These are phyloP conservation scores for Solanum dulcamara DNA, from an alignment of 257 asterid species.

Conservation along the genomic window DNA sequence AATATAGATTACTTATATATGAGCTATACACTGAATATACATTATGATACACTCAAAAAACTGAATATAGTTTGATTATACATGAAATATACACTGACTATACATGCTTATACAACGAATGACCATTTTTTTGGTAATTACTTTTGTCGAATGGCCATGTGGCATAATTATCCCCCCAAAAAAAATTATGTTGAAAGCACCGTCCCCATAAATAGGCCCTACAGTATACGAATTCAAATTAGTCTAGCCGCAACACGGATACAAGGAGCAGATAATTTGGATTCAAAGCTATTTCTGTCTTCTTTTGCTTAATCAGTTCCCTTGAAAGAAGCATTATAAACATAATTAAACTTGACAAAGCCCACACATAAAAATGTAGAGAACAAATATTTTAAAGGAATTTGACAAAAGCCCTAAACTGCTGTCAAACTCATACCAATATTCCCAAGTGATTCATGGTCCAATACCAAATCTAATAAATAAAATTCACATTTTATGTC, in stretches of 20 bases:
- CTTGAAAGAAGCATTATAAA: not conserved
- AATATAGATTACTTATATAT: too few relatives aligned
- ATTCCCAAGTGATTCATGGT: not conserved
- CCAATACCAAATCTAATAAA: not conserved
- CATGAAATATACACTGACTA: too few relatives aligned
- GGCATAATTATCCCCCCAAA: too few relatives aligned
- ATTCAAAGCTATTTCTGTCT: not conserved
- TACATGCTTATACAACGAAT: too few relatives aligned
- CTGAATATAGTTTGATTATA: too few relatives aligned
- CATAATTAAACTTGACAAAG: not conserved
- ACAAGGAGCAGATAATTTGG: not conserved
- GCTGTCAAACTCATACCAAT: not conserved
- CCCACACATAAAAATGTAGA: not conserved
- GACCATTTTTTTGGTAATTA: too few relatives aligned
- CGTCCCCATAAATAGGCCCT: too few relatives aligned
- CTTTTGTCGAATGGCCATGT: too few relatives aligned
- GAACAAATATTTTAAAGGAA: not conserved
- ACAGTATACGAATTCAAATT: accelerated
- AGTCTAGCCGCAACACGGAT: too few relatives aligned
- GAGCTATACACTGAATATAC: too few relatives aligned
- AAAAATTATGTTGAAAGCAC: too few relatives aligned
- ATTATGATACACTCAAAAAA: too few relatives aligned
- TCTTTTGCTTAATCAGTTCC: not conserved
- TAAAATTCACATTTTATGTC: not conserved
- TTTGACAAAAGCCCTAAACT: not conserved